phyloP scores from a whole-genome alignment of 176 grass and related monocot genomes.

The Rhynchospora breviuscula region DNA sequence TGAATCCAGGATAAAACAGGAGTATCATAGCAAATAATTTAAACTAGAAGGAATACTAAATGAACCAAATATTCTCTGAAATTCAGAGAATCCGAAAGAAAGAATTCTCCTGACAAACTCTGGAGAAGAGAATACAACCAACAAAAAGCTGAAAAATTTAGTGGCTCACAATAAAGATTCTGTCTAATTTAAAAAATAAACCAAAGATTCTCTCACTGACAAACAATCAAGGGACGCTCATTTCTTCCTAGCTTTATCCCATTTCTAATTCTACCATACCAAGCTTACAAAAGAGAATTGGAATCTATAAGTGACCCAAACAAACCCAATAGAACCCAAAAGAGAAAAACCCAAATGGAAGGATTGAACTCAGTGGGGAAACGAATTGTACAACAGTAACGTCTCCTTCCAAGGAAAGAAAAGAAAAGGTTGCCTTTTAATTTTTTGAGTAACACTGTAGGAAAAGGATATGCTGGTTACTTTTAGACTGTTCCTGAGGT shows the following conservation, averaged over 20 bases:
- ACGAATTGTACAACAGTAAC: slow-evolving; percentile 18
- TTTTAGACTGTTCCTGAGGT: slow-evolving; percentile 10
- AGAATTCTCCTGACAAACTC: background rate
- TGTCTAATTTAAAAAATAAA: background rate
- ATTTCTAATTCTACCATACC: background rate
- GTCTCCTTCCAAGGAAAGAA: slow-evolving; percentile 13
- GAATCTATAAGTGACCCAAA: background rate
- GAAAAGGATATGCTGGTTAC: slow-evolving; percentile 25
- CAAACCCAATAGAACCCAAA: background rate
- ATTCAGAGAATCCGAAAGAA: slow-evolving; percentile 1
- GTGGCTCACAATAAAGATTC: background rate
- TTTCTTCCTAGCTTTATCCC: background rate
- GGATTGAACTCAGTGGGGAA: background rate
- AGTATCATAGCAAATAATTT: background rate
- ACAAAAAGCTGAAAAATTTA: background rate
- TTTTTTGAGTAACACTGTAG: background rate
- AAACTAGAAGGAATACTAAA: background rate
- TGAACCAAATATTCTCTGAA: background rate
- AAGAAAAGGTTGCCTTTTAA: background rate
- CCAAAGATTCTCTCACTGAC: background rate
- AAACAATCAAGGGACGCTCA: background rate
- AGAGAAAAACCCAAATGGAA: background rate
- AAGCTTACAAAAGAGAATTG: background rate
- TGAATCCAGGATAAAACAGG: background rate
- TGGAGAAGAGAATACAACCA: background rate